Conservation (phyloP, 257 asterid genomes). For the Nicotiana undulata region DNA sequence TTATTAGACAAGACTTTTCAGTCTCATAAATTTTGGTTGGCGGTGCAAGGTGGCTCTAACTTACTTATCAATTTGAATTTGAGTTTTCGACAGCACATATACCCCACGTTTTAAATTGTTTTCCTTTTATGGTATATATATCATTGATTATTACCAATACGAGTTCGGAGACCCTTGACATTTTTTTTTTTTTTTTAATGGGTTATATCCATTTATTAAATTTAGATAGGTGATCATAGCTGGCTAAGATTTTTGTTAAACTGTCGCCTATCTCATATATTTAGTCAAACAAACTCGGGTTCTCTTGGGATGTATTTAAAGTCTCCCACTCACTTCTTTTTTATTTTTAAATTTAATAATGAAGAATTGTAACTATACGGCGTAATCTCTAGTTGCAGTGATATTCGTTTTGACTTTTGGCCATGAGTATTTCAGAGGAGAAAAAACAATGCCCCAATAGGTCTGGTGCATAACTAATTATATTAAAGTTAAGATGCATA, state of each 20-base stretch:
- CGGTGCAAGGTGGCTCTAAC: not conserved
- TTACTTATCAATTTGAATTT: not conserved
- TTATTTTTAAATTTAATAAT: not conserved
- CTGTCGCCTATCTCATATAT: not conserved
- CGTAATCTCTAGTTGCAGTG: not conserved
- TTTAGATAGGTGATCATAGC: not conserved
- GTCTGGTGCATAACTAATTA: not conserved
- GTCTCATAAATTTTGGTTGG: not conserved
- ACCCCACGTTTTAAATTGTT: not conserved
- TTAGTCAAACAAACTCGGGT: not conserved
- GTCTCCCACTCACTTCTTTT: not conserved
- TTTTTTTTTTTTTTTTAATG: too few relatives aligned
- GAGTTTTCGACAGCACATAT: not conserved
- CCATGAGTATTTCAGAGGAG: not conserved
- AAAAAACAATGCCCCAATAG: not conserved
- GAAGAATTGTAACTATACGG: not conserved
- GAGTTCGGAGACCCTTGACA: not conserved
- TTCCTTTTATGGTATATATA: not conserved
- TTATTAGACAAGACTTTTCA: not conserved
- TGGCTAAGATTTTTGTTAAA: not conserved
- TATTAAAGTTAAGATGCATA: not conserved
- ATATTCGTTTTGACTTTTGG: not conserved
- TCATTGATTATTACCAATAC: not conserved
- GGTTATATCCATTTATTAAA: not conserved
- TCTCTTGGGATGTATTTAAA: not conserved